phyloP scores from a whole-genome alignment of 2,329 filamentous ascomycete genomes.

The Lojkania enalia region DNA sequence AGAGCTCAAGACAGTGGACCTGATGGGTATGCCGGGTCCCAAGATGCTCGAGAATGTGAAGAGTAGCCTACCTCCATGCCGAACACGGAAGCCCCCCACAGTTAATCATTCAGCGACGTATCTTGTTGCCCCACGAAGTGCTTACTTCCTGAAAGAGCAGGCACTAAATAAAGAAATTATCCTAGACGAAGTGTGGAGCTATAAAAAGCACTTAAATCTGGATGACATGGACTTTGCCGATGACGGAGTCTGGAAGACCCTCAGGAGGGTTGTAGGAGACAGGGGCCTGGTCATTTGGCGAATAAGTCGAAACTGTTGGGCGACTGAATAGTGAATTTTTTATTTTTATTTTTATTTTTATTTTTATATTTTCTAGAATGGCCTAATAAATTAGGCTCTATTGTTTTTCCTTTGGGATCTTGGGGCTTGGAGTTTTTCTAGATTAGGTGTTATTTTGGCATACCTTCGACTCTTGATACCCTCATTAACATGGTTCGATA shows the following conservation, averaged over 20 bases:
- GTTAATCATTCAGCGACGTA: slow-evolving; percentile 58
- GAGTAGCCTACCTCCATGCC: slow-evolving; percentile 56
- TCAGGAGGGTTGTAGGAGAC: slow-evolving; percentile 64
- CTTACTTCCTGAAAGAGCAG: slow-evolving; percentile 61
- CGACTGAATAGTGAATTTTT: slow-evolving; percentile 3
- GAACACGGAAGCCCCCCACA: slow-evolving; percentile 29
- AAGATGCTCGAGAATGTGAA: slow-evolving; percentile 62
- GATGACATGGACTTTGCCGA: slow-evolving; percentile 80
- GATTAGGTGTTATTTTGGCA: no score
- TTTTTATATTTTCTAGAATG: no score
- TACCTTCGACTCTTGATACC: slow-evolving; percentile 19
- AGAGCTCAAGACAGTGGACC: slow-evolving; percentile 69
- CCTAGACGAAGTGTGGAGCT: slow-evolving; percentile 72
- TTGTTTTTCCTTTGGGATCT: no score
- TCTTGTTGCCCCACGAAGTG: slow-evolving; percentile 73
- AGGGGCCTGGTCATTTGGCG: slow-evolving; percentile 52
- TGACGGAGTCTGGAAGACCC: slow-evolving; percentile 73
- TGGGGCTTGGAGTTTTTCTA: no score
- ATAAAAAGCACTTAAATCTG: slow-evolving; percentile 70
- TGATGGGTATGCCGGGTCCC: slow-evolving; percentile 71
- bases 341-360: background rate
- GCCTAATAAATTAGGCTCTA: no score
- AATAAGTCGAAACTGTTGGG: slow-evolving; percentile 45
- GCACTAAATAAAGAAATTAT: slow-evolving; percentile 51
- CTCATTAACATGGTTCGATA: slow-evolving; percentile 16